These are phyloP conservation scores for Hypoxylon crocopeplum DNA, from an alignment of 495 filamentous ascomycete genomes.

Conservation along the genomic window DNA sequence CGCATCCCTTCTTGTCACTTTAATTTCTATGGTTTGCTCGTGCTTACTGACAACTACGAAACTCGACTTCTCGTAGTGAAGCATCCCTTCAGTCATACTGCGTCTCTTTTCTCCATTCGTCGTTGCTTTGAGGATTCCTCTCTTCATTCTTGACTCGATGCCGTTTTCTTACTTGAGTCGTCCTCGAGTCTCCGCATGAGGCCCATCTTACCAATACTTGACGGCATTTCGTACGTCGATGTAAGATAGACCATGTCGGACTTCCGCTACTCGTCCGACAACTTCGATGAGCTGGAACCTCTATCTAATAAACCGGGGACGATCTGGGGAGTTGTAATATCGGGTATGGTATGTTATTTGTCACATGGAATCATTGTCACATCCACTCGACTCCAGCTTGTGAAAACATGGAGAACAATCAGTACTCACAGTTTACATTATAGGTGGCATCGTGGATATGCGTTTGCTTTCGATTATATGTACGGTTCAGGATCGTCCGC, in stretches of 20 bases:
- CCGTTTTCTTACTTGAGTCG: constrained; percentile 1
- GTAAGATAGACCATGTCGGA: constrained; percentile 24
- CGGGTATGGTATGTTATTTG: constrained; percentile 31
- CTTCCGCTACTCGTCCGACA: constrained; percentile 29
- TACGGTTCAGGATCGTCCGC: constrained; percentile 32
- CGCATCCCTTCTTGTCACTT: constrained; percentile 10
- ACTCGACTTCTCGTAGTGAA: too few relatives aligned
- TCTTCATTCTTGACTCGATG: constrained; percentile 9
- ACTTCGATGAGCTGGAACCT: constrained; percentile 36
- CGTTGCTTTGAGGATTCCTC: neutral
- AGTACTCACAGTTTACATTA: constrained; percentile 3
- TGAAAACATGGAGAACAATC: neutral
- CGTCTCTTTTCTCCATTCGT: neutral
- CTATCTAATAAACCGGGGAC: constrained; percentile 31
- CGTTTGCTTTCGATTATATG: constrained; percentile 38
- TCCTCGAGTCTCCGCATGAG: constrained; percentile 7
- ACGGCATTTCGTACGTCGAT: neutral
- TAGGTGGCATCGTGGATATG: constrained; percentile 40
- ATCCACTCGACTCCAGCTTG: neutral
- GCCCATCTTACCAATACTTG: neutral
- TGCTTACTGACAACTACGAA: too few relatives aligned
- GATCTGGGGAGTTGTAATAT: constrained; percentile 37
- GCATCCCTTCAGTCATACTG: too few relatives aligned
- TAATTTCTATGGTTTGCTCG: neutral
- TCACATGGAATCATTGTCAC: neutral